Percentiles rank a stretch among this genome's conserved stretches.
phyloP scores from a whole-genome alignment of 192 early-diverging fungal genomes.

The Gaertneriomyces sp. region DNA sequence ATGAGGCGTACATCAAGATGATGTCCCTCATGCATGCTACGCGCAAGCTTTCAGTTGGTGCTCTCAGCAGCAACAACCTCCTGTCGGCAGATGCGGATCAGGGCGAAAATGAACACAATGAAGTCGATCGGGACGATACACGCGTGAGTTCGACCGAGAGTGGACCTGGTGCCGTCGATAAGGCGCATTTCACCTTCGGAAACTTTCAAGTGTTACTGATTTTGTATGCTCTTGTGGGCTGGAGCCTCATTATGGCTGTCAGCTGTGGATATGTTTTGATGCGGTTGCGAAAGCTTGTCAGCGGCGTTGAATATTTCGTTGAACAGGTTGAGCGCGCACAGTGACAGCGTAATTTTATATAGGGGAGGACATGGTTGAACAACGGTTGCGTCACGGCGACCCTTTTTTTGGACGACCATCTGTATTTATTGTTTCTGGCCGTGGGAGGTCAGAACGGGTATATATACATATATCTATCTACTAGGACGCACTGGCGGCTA shows the following conservation, averaged over 20 bases:
- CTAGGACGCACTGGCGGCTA: no score
- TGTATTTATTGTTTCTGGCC: not conserved
- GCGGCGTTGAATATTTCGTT: not conserved
- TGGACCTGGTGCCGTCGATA: not conserved
- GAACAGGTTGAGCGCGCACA: not conserved
- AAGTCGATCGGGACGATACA: not conserved
- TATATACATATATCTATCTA: no score
- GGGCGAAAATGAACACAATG: not conserved
- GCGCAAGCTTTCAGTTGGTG: no score
- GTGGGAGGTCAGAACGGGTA: not conserved
- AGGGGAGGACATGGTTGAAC: no score
- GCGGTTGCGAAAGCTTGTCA: not conserved
- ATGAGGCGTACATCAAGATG: constrained; percentile 18
- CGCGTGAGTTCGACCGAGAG: not conserved
- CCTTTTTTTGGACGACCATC: no score
- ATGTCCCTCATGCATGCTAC: not conserved
- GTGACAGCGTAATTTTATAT: not conserved
- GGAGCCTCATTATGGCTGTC: not conserved
- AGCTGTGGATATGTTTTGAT: not conserved
- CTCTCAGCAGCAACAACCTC: no score
- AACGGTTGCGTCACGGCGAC: no score
- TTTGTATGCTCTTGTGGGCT: not conserved
- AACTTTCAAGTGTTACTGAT: not conserved
- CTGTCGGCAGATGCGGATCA: no score
- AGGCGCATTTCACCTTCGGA: not conserved